Evolutionary conservation across 441 rosid species (phyloP).

Genomic region (Cnidoscolus chayamansa): DNA sequence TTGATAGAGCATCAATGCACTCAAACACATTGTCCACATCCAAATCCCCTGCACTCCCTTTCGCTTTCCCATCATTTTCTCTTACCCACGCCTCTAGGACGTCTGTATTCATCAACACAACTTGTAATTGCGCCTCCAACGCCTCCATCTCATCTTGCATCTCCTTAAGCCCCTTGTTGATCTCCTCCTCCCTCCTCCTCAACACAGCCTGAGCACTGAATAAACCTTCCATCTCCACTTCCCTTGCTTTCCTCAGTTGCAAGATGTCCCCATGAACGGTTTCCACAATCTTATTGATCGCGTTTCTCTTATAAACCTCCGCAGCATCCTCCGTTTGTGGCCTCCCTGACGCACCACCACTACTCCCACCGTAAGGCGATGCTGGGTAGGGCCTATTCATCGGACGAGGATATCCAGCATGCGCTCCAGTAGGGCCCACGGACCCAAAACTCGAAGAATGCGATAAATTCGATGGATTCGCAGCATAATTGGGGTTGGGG

Average conservation of each 20-base stretch:
- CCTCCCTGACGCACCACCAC: slow-evolving; percentile 23
- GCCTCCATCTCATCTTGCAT: slow-evolving; percentile 77
- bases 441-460: slow-evolving; percentile 39
- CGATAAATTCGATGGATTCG: slow-evolving; percentile 22
- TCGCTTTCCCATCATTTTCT: slow-evolving; percentile 60
- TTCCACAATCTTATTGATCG: slow-evolving; percentile 73
- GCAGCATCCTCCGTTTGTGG: slow-evolving; percentile 62
- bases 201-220: slow-evolving; percentile 58
- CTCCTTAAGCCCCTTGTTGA: slow-evolving; percentile 63
- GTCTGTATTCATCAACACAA: slow-evolving; percentile 76
- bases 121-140: slow-evolving; percentile 80
- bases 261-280: slow-evolving; percentile 58
- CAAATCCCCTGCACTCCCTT: slow-evolving; percentile 42
- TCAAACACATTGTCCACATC: slow-evolving; percentile 61
- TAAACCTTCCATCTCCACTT: slow-evolving; percentile 76
- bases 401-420: slow-evolving; percentile 34
- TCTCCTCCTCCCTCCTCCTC: slow-evolving; percentile 67
- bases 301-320: slow-evolving; percentile 65
- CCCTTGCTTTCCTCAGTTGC: slow-evolving; percentile 67
- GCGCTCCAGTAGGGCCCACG: slow-evolving; percentile 12
- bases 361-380: slow-evolving; percentile 47
- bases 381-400: slow-evolving; percentile 50
- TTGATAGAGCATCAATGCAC: slow-evolving; percentile 58
- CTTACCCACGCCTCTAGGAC: slow-evolving; percentile 67
- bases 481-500: slow-evolving; percentile 15